Conservation (phyloP, 2,329 filamentous ascomycete species). For the Microcyclosporella mali region DNA sequence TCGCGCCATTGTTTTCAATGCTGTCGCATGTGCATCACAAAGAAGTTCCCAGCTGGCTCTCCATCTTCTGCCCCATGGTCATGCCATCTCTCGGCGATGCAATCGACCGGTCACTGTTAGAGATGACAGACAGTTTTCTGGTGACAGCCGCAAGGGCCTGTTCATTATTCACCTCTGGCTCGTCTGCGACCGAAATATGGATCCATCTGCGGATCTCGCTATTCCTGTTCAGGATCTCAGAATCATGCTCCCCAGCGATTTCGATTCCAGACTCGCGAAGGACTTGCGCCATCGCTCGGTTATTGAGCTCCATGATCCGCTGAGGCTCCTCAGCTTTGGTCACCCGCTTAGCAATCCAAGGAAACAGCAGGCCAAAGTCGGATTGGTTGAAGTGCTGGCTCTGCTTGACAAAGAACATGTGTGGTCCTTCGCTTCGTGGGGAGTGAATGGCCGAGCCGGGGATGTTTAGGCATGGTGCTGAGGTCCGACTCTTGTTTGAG, state of each 20-base stretch:
- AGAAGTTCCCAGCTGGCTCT: slow-evolving; percentile 8
- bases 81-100: slow-evolving; percentile 22
- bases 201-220: slow-evolving; percentile 24
- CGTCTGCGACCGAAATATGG: slow-evolving; percentile 20
- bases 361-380: slow-evolving; percentile 78
- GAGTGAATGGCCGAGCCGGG: slow-evolving; percentile 3
- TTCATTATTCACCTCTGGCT: slow-evolving; percentile 10
- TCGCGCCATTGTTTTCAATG: not conserved
- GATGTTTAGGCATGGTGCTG: not conserved
- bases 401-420: slow-evolving; percentile 66
- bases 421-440: slow-evolving; percentile 39
- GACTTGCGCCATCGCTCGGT: slow-evolving; percentile 74
- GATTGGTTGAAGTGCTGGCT: slow-evolving; percentile 79
- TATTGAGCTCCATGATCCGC: slow-evolving; percentile 74
- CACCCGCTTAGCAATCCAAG: slow-evolving; percentile 51
- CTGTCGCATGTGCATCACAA: not conserved
- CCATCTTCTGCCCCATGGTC: slow-evolving; percentile 25
- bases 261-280: slow-evolving; percentile 42
- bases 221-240: slow-evolving; percentile 32
- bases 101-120: slow-evolving; percentile 11
- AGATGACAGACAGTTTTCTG: slow-evolving; percentile 20
- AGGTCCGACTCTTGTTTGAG: slow-evolving; percentile 3
- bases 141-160: slow-evolving; percentile 15
- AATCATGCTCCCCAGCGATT: slow-evolving; percentile 37
- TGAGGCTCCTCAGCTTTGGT: slow-evolving; percentile 61